Evolutionary conservation across 2,329 filamentous ascomycete species (phyloP).

Genomic region (Alternaria solani): DNA sequence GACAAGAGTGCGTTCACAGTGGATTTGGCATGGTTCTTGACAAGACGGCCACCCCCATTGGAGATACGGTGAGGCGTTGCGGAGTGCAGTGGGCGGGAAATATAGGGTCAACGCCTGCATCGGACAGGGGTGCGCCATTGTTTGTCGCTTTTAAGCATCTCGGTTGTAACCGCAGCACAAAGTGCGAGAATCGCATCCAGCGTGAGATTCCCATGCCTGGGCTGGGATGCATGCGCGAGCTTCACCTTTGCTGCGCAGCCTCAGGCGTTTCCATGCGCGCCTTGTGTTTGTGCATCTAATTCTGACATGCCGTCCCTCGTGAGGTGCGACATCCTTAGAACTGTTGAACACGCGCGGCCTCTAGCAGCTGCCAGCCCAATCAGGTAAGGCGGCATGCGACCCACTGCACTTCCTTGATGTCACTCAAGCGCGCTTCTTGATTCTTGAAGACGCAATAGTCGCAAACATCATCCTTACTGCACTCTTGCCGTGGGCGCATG

Average conservation of each 20-base stretch:
- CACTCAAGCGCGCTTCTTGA: neutral
- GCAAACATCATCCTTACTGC: neutral
- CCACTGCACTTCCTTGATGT: slow-evolving; percentile 4
- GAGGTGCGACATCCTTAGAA: slow-evolving; percentile 5
- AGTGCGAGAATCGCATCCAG: neutral
- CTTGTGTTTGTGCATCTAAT: neutral
- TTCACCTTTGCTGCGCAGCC: neutral
- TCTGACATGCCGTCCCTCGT: slow-evolving; percentile 3
- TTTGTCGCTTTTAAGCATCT: neutral
- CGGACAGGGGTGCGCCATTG: slow-evolving; percentile 5
- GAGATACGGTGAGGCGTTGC: slow-evolving; percentile 12
- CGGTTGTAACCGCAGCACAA: neutral
- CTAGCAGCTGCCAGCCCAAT: slow-evolving; percentile 5
- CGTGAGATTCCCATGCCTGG: neutral
- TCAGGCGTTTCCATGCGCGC: neutral
- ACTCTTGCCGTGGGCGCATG: neutral
- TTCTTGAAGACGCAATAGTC: neutral
- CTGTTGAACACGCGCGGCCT: slow-evolving; percentile 17
- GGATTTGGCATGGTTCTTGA: slow-evolving; percentile 3
- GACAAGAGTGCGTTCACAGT: slow-evolving; percentile 2
- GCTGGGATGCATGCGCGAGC: neutral
- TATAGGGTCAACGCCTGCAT: slow-evolving; percentile 2
- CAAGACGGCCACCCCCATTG: slow-evolving; percentile 4
- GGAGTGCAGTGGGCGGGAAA: slow-evolving; percentile 10
- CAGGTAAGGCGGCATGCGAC: slow-evolving; percentile 9